Base-by-base conservation (phyloP, 345 rosid species). In the Eucalyptus melliodora region DNA sequence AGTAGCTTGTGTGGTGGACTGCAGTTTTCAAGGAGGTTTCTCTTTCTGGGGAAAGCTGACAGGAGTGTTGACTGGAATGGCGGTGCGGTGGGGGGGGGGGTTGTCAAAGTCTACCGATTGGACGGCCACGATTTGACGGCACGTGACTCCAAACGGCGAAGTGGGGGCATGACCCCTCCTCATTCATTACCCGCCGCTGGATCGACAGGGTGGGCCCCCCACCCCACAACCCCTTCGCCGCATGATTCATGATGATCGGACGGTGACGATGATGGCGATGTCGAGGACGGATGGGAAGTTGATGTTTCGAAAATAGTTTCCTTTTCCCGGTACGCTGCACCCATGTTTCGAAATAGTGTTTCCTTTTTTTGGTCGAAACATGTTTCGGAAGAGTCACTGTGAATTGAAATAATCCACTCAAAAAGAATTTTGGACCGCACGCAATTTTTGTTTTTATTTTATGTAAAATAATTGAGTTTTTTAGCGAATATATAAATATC, bases 11-110 rank as follows among this genome's bases (percentile, higher is more conserved):
- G 90, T 45, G 90, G 91, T 40, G 86, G 90, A 89, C 91, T 87
- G 93, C 87, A 88, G 93, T 89, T 91, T 90, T 59, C 85, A 51
- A 90, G 89, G 90, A 88, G 65, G 89, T 81, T 67, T 30, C 88
- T 94, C 94, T 93, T 47, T 77, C 85, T 40, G 85, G 89, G 93
- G 90, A 92, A 94, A 95, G 92, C 92, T 93, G 96, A 93, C 91
- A 87, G 59, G 88, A 65, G 89, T 94, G 88, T 95, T 95, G 98
- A 95, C 93, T 90, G 88, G 55, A 51, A n/a, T 45, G 72, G 90
- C 72, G 56, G 90, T 89, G 90, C 72, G 56, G 90, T 89, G 34
- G 69, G 34, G 31, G n/a, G 34, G 69, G 34, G 69, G 31, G 51
- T 88, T 80, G 90, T 82, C 90, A 62, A 85, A 50, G 93, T 93